Evolutionary conservation across 306 rosid species (phyloP), one percentile per base, ranked within the genome.

Genomic region (Vigna radiata): DNA sequence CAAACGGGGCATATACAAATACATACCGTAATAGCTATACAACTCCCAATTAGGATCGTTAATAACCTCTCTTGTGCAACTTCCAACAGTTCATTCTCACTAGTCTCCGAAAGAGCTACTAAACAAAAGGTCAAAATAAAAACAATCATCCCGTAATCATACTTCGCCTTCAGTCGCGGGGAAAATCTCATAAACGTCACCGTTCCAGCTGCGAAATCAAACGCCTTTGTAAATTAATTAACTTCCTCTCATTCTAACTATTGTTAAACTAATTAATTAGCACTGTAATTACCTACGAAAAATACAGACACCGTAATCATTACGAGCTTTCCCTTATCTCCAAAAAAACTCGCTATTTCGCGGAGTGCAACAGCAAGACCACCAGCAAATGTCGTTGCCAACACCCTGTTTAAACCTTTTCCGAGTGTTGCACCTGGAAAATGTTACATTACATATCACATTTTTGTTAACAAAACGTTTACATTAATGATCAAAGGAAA

Each of bases 121-220:
- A 91, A 18, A 27, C 89, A 83, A 59, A 88, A 88, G 2, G 95
- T 88, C 79, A 93, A 68, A 25, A 91, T 85, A 39, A 86, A 87
- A 29, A 91, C 88, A 63, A 86, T 4, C 82, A 91, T 16, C 9
- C 96, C 96, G 61, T 93, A 93, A 67, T 93, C 96, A 54, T 91
- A 89, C 78, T 82, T 87, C 0, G 91, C 89, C 72, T 89, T 93
- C 60, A 93, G 54, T 62, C 58, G 50, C 0, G 98, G 95, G 29
- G 58, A 82, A 70, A 91, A 93, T 44, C 98, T 75, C 78, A 88
- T 62, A 69, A 76, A 89, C 29, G 98, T 88, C 65, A 89, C 80
- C 17, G 76, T 55, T 39, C 80, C 77, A 53, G 89, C 93, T 87
- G 89, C 80, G 72, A 50, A 67, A 59, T 27, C 13, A 27, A 44